Evolutionary conservation across 2,329 filamentous ascomycete species (phyloP).

Genomic region (Fusarium albosuccineum): DNA sequence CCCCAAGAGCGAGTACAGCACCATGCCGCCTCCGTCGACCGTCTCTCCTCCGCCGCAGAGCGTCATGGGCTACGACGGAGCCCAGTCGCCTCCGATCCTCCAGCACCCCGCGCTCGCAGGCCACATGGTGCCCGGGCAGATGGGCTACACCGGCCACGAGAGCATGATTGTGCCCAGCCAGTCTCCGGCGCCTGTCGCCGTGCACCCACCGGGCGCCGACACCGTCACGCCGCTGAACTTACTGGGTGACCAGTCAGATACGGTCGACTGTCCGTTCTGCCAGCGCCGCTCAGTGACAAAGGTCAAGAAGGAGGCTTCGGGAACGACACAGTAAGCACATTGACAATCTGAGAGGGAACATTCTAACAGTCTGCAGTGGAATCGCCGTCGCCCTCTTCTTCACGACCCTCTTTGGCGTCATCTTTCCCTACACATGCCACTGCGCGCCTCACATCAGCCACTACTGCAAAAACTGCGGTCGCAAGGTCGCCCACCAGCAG

Average conservation of each 20-base stretch:
- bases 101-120: constrained; percentile 30
- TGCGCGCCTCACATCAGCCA: constrained; percentile 43
- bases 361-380: constrained; percentile 14
- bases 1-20: constrained; percentile 16
- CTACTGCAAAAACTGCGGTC: constrained; percentile 43
- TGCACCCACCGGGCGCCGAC: not conserved
- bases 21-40: constrained; percentile 6
- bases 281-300: constrained; percentile 36
- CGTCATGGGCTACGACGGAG: constrained; percentile 16
- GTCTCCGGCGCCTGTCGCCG: not conserved
- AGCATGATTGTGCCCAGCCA: constrained; percentile 22
- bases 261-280: constrained; percentile 46
- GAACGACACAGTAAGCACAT: constrained; percentile 42
- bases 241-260: constrained; percentile 42
- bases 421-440: constrained; percentile 41
- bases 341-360: not conserved
- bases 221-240: constrained; percentile 47
- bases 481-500: constrained; percentile 41
- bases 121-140: constrained; percentile 7
- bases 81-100: constrained; percentile 35
- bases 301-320: constrained; percentile 39
- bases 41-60: constrained; percentile 28
- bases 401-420: constrained; percentile 39
- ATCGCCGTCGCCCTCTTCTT: constrained; percentile 41
- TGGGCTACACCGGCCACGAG: constrained; percentile 32